Base-by-base conservation (phyloP, 306 rosid genomes). In the Glycyrrhiza uralensis region DNA sequence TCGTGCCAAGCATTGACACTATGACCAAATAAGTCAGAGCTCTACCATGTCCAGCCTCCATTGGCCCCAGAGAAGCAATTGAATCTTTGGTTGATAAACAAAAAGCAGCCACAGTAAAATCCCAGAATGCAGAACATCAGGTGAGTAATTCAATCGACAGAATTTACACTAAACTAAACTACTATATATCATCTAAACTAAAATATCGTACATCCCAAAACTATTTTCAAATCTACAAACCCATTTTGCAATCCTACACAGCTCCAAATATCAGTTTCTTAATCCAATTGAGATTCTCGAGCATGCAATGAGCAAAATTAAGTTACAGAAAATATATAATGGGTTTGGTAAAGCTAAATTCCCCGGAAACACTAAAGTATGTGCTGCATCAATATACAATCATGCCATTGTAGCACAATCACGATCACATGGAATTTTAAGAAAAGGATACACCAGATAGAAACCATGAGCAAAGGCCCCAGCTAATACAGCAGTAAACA, bases 371-470 rank as follows among this genome's bases (percentile, higher is more conserved):
- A n/a, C n/a, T n/a, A n/a, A 11, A 24, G 14, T 4, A 24, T n/a
- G 28, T 26, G 15, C 7, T 1, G 23, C 2, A 23, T 28, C 5
- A 6, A 17, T 17, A 65, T 4, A 5, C 8, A 38, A 69, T 0
- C 45, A 20, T 22, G 23, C 17, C 14, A 66, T 9, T 3, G 26
- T 14, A 11, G n/a, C 3, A 41, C 4, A 0, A 62, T 62, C 7
- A 58, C n/a, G 23, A 22, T 5, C 11, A 60, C 5, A 13, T 6
- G 6, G 3, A 57, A 47, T 1, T 62, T 18, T 0, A 20, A 8
- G 12, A 73, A 77, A 85, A 94, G 97, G 98, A 94, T 94, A 94
- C 98, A 94, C 91, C 56, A 94, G 54, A 85, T 94, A 94, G 74
- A 9, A 71, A 44, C 98, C 98, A 83, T 91, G 98, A 63, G 52